Evolutionary conservation across 1,139 yeast species (phyloP), one percentile per base, ranked within the genome.

Genomic region (Chernovozyma aurita): DNA sequence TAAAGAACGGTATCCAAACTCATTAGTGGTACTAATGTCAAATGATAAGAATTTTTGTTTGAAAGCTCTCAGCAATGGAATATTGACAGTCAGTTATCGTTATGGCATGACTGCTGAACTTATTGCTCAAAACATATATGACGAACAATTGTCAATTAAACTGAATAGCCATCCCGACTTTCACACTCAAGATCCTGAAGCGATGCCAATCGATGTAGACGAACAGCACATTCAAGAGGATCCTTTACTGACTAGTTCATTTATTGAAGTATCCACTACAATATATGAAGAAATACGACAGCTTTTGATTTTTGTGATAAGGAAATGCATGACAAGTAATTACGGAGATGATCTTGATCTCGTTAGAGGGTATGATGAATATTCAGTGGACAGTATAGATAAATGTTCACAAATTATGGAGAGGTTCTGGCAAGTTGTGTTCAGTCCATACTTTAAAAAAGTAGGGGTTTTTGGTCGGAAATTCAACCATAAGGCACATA

Each of bases 41-140:
- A 85, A 88, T 54, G 97, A 90, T 54, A 82, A 80, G 47, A 88
- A 88, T 52, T 63, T 90, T 16, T 86, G 96, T 54, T 59, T 76
- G 43, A 85, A 83, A 53, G 95, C 96, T 0, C 62, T 88, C 36
- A 57, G 80, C 2, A 80, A 86, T 48, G 80, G 69, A 0, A 54
- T 87, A 0, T 61, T 78, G 27, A 86, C 96, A 0, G 80, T 87
- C 0, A 79, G 88, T 3, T 83, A 60, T 48, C 61, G 78, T 20
- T 57, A 64, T 13, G 73, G 67, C 0, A 78, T 85, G 84, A 70
- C 76, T 2, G 85, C 88, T 0, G 57, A 63, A 16, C 43, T 74
- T 27, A 83, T 87, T 24, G 81, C 84, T 0, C 50, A 59, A 11
- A 75, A 57, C 14, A 66, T 80, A 0, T 60, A 62, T 27, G 46